phyloP scores from a whole-genome alignment of 352 stramenopile genomes.

The Globisporangium abappressorium region DNA sequence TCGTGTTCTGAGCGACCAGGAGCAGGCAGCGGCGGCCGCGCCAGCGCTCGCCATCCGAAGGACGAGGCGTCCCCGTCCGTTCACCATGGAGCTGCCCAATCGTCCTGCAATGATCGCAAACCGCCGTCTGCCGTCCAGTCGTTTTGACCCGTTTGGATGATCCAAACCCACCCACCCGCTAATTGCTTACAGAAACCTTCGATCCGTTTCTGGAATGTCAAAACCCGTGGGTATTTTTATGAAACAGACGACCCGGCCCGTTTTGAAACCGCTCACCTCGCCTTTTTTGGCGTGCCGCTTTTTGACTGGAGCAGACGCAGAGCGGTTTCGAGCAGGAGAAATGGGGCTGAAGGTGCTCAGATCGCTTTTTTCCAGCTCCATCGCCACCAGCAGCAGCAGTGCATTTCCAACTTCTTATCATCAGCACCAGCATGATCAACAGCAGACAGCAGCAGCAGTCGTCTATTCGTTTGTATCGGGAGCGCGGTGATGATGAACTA shows the following conservation, averaged over 20 bases:
- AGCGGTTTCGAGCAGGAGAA: conserved; percentile 5
- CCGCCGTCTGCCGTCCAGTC: background rate
- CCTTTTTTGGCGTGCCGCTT: background rate
- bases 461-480: background rate
- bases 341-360: background rate
- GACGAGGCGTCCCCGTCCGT: background rate
- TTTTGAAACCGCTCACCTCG: background rate
- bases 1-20: conserved; percentile 68
- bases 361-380: conserved; percentile 7
- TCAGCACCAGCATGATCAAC: background rate
- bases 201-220: background rate
- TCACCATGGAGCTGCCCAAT: no score
- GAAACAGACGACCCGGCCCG: background rate
- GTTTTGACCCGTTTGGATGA: background rate
- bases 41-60: background rate
- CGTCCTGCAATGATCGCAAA: no score
- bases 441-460: background rate
- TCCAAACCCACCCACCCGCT: background rate
- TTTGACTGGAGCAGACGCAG: conserved; percentile 9
- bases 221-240: background rate
- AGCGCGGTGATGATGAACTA: conserved; percentile 75
- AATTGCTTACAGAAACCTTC: background rate
- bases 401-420: background rate
- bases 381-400: background rate
- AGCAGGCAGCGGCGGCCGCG: background rate